Evolutionary conservation across 1,139 yeast species (phyloP).

Genomic region (Protomyces pachydermus): DNA sequence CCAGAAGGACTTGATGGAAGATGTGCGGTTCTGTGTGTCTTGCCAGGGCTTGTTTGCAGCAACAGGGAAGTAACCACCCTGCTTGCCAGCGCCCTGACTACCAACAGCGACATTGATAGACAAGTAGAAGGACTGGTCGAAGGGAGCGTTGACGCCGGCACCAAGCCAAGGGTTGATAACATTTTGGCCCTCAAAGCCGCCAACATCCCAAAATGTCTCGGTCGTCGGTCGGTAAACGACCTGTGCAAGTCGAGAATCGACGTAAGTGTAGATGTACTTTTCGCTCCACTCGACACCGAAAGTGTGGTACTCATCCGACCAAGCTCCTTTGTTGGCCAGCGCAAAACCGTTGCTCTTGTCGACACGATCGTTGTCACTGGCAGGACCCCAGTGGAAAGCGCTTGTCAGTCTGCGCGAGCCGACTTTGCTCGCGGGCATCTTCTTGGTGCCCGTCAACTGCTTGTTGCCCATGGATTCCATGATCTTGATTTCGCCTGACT

Average conservation of each 20-base stretch:
- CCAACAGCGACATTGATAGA: conserved; percentile 32
- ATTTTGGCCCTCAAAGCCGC: conserved; percentile 8
- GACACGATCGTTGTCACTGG: conserved; percentile 20
- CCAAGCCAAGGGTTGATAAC: conserved; percentile 31
- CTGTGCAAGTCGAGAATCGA: conserved; percentile 30
- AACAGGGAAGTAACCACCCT: conserved; percentile 28
- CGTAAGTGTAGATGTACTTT: conserved; percentile 30
- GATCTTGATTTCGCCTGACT: conserved; percentile 31
- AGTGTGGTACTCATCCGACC: conserved; percentile 28
- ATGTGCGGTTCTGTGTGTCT: conserved; percentile 11
- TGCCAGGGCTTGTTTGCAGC: conserved; percentile 28
- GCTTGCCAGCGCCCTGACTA: conserved; percentile 22
- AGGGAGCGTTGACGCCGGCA: conserved; percentile 26
- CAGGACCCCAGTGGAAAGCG: conserved; percentile 31
- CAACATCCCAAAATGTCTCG: conserved; percentile 7
- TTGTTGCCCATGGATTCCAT: conserved; percentile 29
- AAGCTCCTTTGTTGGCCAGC: conserved; percentile 16
- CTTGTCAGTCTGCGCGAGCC: conserved; percentile 28
- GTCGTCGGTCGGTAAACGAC: conserved; percentile 27
- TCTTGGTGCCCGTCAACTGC: background rate
- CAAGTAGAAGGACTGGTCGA: conserved; percentile 31
- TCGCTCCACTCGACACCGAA: conserved; percentile 31
- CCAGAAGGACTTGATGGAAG: conserved; percentile 8
- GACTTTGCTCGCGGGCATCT: conserved; percentile 23
- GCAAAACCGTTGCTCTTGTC: conserved; percentile 16